phyloP scores from a whole-genome alignment of 2,329 filamentous ascomycete genomes.

The Colletotrichum sp. region DNA sequence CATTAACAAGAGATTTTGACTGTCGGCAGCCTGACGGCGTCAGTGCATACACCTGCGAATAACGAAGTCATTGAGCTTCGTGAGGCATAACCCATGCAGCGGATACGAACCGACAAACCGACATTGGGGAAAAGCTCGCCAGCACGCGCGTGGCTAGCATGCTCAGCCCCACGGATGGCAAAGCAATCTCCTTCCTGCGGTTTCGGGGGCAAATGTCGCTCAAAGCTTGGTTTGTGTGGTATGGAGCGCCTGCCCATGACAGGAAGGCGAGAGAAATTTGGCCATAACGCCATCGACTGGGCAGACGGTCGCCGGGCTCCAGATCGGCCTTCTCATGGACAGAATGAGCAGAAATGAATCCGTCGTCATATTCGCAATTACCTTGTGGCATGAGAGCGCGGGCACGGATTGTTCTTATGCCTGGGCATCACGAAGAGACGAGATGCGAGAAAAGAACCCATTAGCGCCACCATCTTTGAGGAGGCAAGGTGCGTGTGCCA shows the following conservation, averaged over 20 bases:
- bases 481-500: not conserved
- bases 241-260: not conserved
- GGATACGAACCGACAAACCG: not conserved
- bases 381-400: not conserved
- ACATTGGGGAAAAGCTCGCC: not conserved
- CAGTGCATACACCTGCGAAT: not conserved
- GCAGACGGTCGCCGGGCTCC: not conserved
- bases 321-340: not conserved
- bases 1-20: conserved; percentile 2
- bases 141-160: not conserved
- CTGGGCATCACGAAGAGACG: not conserved
- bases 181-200: not conserved
- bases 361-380: not conserved
- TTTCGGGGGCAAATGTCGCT: not conserved
- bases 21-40: not conserved
- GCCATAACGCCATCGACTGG: not conserved
- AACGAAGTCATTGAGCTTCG: not conserved
- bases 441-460: not conserved
- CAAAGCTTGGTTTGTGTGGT: not conserved
- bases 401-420: not conserved
- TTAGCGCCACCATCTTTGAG: not conserved
- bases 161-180: not conserved
- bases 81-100: not conserved
- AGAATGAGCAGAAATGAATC: not conserved
- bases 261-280: not conserved